Base-by-base conservation (phyloP, 305 asterid genomes). In the Stenogyne calaminthoides region DNA sequence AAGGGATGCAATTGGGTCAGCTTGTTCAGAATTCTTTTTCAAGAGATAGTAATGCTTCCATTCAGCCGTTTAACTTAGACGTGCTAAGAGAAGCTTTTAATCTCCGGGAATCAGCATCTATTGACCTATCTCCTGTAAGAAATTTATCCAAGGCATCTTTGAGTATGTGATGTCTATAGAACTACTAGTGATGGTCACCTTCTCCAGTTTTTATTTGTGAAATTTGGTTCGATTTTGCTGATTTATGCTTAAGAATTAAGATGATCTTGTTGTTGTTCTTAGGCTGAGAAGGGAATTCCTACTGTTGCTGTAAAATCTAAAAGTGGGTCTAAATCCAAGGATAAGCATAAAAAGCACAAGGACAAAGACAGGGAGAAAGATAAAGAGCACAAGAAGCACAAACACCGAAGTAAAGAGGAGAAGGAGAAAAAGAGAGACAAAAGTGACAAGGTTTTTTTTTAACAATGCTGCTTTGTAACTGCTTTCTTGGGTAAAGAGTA, bases 1-100 rank as follows among this genome's bases (percentile, higher is more conserved):
- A 86, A 67, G 89, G 86, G 22, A 80, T 80, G 86, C 86, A 86
- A 70, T 77, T 86, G 80, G 77, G 66, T 67, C 81, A 82, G 81
- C 87, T 86, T 55, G 34, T 82, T 49, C 80, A 40, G 59, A 75
- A 64, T 29, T 55, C 81, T 15, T 46, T 25, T 55, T 36, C 67
- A 2, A 77, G 79, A 59, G 77, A 76, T 9, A 57, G 65, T 60
- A 10, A n/a, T 22, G 47, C 76, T n/a, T 7, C 69, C 40, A 74
- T 86, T 46, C 75, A 32, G 70, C 88, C 86, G 10, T 82, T 86
- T 71, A 72, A 77, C 44, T 77, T 86, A 63, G 82, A 77, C 54
- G 76, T 82, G 72, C 88, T 86, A 14, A 79, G 79, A 36, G 88
- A 86, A 27, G 83, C 88, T 65, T 86, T 86, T 73, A 83, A 64